These are phyloP conservation scores for Eucalyptus marginata DNA, from an alignment of 345 rosid genomes.

Conservation along the genomic window DNA sequence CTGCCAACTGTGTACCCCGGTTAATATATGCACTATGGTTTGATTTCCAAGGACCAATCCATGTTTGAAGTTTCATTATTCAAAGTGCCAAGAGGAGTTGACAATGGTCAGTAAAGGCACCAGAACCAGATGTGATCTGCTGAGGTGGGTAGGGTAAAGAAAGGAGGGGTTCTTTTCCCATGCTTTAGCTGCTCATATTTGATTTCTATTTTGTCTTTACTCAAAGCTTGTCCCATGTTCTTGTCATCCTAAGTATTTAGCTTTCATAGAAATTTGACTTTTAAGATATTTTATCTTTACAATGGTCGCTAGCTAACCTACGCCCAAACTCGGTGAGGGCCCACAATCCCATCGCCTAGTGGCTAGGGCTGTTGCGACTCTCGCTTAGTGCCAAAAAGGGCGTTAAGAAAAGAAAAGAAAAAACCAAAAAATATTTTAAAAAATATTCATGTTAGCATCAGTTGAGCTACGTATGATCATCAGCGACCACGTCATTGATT, in stretches of 20 bases:
- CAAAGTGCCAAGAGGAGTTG: background rate
- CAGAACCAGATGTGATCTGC: background rate
- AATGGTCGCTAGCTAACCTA: too few relatives aligned
- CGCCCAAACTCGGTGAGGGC: too few relatives aligned
- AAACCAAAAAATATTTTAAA: too few relatives aligned
- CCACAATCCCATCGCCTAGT: too few relatives aligned
- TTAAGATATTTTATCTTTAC: background rate
- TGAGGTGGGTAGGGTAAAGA: background rate
- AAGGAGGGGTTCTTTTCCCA: background rate
- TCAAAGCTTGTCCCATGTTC: background rate
- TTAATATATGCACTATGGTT: too few relatives aligned
- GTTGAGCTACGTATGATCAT: rapidly evolving
- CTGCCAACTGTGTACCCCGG: too few relatives aligned
- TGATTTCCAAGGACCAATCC: background rate
- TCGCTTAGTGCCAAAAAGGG: too few relatives aligned
- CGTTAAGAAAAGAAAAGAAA: too few relatives aligned
- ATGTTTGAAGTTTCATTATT: background rate
- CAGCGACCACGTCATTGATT: rapidly evolving
- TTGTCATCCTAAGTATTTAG: background rate
- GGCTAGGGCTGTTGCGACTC: too few relatives aligned
- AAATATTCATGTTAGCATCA: rapidly evolving
- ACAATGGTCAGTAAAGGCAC: background rate
- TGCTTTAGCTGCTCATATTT: background rate
- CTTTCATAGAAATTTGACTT: background rate
- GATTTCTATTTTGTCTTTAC: background rate